phyloP scores from a whole-genome alignment of 108 stramenopile genomes.

The Fragilaria crotonensis region DNA sequence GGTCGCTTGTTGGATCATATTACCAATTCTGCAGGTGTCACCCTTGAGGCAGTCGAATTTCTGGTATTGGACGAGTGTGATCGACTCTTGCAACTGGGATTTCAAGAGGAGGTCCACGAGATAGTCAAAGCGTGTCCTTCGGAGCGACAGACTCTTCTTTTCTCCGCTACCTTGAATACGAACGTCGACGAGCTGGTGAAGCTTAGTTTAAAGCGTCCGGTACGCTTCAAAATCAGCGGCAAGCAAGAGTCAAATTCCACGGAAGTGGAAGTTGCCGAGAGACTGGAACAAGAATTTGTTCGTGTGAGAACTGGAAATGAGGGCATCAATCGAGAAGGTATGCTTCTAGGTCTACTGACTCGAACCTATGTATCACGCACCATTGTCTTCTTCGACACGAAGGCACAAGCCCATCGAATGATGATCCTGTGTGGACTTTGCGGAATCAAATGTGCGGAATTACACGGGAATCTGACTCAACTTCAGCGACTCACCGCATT shows the following conservation, averaged over 20 bases:
- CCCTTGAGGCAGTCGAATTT: constrained; percentile 85
- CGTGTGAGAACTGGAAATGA: constrained; percentile 77
- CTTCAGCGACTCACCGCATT: constrained; percentile 84
- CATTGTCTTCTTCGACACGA: constrained; percentile 96
- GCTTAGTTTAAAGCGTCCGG: constrained; percentile 85
- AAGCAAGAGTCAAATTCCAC: constrained; percentile 32
- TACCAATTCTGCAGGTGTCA: constrained; percentile 82
- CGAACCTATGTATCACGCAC: constrained; percentile 76
- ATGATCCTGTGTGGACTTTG: constrained; percentile 81
- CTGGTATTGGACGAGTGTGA: constrained; percentile 90
- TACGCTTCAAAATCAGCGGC: constrained; percentile 76
- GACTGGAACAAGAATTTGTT: constrained; percentile 97
- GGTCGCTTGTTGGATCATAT: constrained; percentile 95
- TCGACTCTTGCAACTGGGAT: constrained; percentile 91
- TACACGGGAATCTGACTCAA: constrained; percentile 94
- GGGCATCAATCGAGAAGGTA: constrained; percentile 84
- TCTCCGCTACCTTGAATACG: constrained; percentile 97
- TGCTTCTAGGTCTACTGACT: constrained; percentile 79
- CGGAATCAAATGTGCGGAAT: constrained; percentile 80
- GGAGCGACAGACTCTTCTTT: constrained; percentile 90
- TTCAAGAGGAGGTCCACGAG: constrained; percentile 91
- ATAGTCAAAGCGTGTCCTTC: constrained; percentile 85
- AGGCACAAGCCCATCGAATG: constrained; percentile 83
- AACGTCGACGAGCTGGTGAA: constrained; percentile 89
- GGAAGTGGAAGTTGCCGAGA: constrained; percentile 78